Evolutionary conservation across 2,329 filamentous ascomycete genomes (phyloP).

Genomic region (Xylariaceae sp.): DNA sequence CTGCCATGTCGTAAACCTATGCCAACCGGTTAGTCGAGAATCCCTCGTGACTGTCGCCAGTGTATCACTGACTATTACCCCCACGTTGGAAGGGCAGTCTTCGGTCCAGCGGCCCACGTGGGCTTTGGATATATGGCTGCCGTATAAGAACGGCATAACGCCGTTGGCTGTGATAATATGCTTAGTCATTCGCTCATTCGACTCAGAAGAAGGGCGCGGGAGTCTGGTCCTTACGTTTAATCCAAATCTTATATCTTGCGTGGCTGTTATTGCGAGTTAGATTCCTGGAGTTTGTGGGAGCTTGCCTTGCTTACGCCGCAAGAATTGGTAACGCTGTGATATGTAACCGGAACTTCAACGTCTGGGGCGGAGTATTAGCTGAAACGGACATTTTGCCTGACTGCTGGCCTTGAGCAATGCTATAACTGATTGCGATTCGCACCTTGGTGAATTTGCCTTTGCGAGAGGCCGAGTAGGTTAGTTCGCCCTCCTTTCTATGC

Average conservation of each 20-base stretch:
- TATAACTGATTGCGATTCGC: neutral
- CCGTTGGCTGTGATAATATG: conserved; percentile 58
- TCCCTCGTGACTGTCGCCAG: neutral
- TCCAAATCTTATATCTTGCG: conserved; percentile 94
- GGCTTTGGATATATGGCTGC: conserved; percentile 69
- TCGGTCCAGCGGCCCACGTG: conserved; percentile 46
- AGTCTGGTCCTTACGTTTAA: conserved; percentile 55
- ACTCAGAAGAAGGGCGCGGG: neutral
- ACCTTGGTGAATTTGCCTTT: conserved; percentile 84
- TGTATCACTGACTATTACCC: conserved; percentile 58
- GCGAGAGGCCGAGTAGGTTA: neutral
- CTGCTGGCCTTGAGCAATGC: neutral
- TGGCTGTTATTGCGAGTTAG: conserved; percentile 77
- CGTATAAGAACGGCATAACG: conserved; percentile 96
- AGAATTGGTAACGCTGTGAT: conserved; percentile 85
- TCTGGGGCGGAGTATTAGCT: conserved; percentile 35
- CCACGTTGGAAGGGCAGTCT: conserved; percentile 89
- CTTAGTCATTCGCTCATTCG: conserved; percentile 10
- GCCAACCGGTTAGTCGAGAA: neutral
- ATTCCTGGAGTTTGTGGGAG: neutral
- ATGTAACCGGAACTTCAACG: conserved; percentile 90
- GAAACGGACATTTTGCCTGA: no score
- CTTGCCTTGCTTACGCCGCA: conserved; percentile 49
- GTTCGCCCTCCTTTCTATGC: neutral
- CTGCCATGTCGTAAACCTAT: conserved; percentile 75